Conservation (phyloP, 495 filamentous ascomycete species). For the Saxophila tyrrhenica region DNA sequence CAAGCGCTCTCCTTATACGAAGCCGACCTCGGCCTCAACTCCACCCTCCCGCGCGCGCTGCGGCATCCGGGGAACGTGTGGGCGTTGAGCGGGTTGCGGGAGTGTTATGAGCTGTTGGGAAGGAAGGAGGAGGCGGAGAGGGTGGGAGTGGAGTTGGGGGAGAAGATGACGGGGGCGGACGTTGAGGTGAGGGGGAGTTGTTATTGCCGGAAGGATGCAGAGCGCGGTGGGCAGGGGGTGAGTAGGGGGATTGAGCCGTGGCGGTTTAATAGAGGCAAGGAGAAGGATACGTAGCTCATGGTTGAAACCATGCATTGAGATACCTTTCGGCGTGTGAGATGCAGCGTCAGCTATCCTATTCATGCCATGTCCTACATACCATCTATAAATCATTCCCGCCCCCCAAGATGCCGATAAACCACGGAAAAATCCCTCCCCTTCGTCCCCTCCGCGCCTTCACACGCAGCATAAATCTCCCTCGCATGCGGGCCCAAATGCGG, state of each 20-base stretch:
- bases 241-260: neutral
- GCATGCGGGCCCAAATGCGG: conserved; percentile 24
- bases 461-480: conserved; percentile 28
- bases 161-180: conserved; percentile 45
- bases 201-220: conserved; percentile 41
- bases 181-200: conserved; percentile 49
- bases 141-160: conserved; percentile 37
- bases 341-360: too few species aligned
- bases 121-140: conserved; percentile 38
- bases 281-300: too few species aligned
- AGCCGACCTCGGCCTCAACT: conserved; percentile 50
- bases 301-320: too few species aligned
- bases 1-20: conserved; percentile 45
- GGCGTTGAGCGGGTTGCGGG: conserved; percentile 54
- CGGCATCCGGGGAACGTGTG: conserved; percentile 59
- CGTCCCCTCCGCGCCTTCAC: conserved; percentile 23
- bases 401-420: conserved; percentile 33
- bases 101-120: conserved; percentile 46
- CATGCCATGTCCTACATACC: too few species aligned
- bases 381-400: conserved; percentile 26
- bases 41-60: conserved; percentile 43
- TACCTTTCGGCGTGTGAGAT: too few species aligned
- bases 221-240: neutral
- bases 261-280: neutral
- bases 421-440: conserved; percentile 33